Percentiles rank a stretch among this genome's conserved stretches.
Conservation (phyloP, 176 grass and related monocot genomes). For the Musa itinerans region DNA sequence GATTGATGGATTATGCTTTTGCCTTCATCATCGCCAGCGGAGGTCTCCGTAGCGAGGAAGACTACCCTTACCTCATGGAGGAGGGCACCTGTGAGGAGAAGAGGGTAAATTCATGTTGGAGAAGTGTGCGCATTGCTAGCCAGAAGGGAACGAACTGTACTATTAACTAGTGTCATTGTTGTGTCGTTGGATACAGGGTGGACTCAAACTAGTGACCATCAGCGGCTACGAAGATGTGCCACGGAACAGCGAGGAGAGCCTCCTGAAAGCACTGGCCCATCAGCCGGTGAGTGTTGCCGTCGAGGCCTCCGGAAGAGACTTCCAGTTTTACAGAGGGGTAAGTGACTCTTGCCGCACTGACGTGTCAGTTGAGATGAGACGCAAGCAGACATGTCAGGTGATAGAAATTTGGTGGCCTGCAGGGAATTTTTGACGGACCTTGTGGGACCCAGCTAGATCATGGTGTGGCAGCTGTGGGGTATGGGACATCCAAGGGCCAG, state of each 20-base stretch:
- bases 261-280: conserved; percentile 8
- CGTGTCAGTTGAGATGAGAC: no score
- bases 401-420: neutral
- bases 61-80: conserved; percentile 18
- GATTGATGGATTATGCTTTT: conserved; percentile 13
- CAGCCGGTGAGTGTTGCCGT: conserved; percentile 15
- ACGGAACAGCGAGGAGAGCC: conserved; percentile 6
- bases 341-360: no score
- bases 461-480: conserved; percentile 8
- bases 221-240: conserved; percentile 14
- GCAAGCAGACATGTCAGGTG: neutral
- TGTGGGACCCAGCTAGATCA: conserved; percentile 15
- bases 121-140: no score
- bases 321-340: conserved; percentile 19
- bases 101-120: neutral
- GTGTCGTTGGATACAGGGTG: neutral
- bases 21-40: conserved; percentile 1
- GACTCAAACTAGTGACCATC: neutral
- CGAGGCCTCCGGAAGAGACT: conserved; percentile 13
- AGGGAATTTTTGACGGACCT: conserved; percentile 13
- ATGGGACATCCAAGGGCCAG: neutral
- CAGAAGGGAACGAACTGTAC: no score
- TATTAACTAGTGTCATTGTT: no score
- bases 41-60: conserved; percentile 5
- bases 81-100: neutral